These are phyloP conservation scores for Talaromyces sp. DNA, from an alignment of 2,329 filamentous ascomycete species.

Conservation along the genomic window DNA sequence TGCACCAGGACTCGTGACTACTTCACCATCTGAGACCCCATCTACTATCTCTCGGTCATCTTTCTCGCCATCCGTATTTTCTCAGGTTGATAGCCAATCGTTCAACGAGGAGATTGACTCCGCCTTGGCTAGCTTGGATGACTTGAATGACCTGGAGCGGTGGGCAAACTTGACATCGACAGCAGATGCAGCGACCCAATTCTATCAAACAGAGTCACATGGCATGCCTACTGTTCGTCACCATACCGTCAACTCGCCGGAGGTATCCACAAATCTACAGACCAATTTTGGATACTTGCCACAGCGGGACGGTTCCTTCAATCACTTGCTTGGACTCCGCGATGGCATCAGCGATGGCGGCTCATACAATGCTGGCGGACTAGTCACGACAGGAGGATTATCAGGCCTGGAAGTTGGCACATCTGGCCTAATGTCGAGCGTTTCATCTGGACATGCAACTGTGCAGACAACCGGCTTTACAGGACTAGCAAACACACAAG, in stretches of 20 bases:
- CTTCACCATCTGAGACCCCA: background rate
- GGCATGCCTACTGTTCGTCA: background rate
- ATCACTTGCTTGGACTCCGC: background rate
- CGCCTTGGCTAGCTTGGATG: constrained; percentile 1
- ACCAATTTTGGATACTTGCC: background rate
- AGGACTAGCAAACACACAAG: background rate
- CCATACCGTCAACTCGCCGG: background rate
- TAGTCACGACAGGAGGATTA: background rate
- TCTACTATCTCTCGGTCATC: constrained; percentile 6
- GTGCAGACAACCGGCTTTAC: background rate
- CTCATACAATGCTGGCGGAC: background rate
- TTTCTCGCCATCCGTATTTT: background rate
- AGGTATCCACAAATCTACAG: background rate
- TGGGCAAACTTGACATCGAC: background rate
- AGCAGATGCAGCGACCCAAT: background rate
- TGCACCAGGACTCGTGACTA: background rate
- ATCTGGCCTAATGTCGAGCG: background rate
- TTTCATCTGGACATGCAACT: background rate
- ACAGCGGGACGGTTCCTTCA: background rate
- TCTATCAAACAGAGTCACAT: background rate
- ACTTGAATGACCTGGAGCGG: background rate
- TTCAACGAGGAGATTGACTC: constrained; percentile 6
- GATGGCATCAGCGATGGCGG: background rate
- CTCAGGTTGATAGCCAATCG: constrained; percentile 1
- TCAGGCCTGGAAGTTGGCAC: background rate